Base-by-base conservation (phyloP, 1,284 basidiomycete species). In the Somion occarium region DNA sequence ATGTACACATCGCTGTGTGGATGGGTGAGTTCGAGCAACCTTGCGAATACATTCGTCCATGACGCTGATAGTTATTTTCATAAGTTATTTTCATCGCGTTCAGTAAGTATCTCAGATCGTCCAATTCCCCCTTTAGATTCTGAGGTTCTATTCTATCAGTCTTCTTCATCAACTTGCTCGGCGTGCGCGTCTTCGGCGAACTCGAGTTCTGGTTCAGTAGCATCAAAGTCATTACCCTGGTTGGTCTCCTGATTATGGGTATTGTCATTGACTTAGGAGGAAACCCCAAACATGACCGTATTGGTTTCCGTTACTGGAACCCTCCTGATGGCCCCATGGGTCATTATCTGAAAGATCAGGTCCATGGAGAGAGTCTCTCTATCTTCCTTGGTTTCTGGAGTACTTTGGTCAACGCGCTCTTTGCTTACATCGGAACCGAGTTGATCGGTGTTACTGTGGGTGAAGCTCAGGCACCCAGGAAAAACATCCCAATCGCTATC, bases 311-410 rank as follows among this genome's bases (percentile, higher is more conserved):
- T 13, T 75, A 81, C 67, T 82, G 79, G 77, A 63, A 74, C 45
- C 58, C 73, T 44, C 69, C 69, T 0, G 65, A 70, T 50, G 68
- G 67, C 9, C 65, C 66, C 20, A 64, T 69, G 64, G 69, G 67
- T 38, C 48, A 52, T 11, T 71, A 70, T 58, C 59, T 83, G 38
- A 53, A 73, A 42, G 55, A 59, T 26, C 62, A 73, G 55, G 77
- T 82, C 11, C 73, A 81, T 54, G 66, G 78, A 50, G 63, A 69
- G 9, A 65, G 67, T 45, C 60, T 78, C 7, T 68, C 76, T 1
- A 75, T 75, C 52, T 83, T 84, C 69, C 68, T 82, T 24, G 80
- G 82, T 7, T 83, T 83, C 62, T 84, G 81, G 80, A 72, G 75
- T 37, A 78, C 78, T 2, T 60, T 73, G 45, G 67, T 63, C 18